phyloP scores from a whole-genome alignment of 805 yeast genomes.

The Wickerhamomyces silvicola region DNA sequence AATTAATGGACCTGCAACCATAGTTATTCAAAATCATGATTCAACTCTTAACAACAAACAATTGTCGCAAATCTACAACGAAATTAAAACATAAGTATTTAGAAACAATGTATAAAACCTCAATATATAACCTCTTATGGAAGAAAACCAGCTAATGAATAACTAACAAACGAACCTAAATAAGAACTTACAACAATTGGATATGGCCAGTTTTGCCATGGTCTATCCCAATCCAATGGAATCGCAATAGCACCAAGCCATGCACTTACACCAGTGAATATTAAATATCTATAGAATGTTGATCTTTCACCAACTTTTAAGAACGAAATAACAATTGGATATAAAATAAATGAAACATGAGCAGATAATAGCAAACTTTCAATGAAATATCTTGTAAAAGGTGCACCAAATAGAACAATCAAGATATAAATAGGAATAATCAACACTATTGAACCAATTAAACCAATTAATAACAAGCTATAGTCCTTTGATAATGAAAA shows the following conservation, averaged over 20 bases:
- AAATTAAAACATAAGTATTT: conserved; percentile 4
- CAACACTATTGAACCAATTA: conserved; percentile 11
- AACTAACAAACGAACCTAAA: conserved; percentile 64
- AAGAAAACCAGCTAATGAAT: conserved; percentile 31
- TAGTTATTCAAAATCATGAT: conserved; percentile 19
- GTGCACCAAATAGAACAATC: conserved; percentile 75
- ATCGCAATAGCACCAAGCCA: conserved; percentile 94
- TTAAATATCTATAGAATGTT: conserved; percentile 26
- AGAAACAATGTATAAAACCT: neutral
- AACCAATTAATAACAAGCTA: conserved; percentile 7
- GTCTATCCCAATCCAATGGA: conserved; percentile 96
- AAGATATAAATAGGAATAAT: conserved; percentile 26
- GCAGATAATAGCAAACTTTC: conserved; percentile 57
- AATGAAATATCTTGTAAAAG: conserved; percentile 43
- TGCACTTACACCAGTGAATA: conserved; percentile 48
- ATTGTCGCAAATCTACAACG: conserved; percentile 9
- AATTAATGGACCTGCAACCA: conserved; percentile 26
- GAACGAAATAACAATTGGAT: conserved; percentile 61
- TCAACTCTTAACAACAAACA: conserved; percentile 5
- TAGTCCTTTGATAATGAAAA: neutral
- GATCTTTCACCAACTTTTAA: conserved; percentile 35
- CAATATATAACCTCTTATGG: too few relatives aligned
- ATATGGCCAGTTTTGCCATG: conserved; percentile 95
- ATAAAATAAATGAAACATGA: conserved; percentile 53
- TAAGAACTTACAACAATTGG: conserved; percentile 78